Percentiles rank a stretch among this genome's conserved stretches.
phyloP scores from a whole-genome alignment of 176 grass and related monocot species.

The Triticum dicoccoides region DNA sequence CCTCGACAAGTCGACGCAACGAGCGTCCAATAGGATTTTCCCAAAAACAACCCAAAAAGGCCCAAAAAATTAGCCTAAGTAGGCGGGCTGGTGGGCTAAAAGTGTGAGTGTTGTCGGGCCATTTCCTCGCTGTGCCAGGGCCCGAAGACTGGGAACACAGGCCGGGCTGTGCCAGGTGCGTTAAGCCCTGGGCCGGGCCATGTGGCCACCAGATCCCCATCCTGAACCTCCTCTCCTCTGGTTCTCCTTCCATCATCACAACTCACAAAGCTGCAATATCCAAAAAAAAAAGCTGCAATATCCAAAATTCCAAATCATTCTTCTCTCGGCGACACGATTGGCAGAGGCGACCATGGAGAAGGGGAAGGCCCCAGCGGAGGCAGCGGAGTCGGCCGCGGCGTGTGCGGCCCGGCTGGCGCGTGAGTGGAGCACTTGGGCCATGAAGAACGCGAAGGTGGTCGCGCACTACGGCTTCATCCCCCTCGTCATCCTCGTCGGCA shows the following conservation, averaged over 20 bases:
- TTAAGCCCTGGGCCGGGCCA: too few relatives aligned
- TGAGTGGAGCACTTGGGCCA: constrained; percentile 67
- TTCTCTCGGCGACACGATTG: background rate
- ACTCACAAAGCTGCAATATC: background rate
- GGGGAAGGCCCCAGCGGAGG: constrained; percentile 24
- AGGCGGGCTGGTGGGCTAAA: too few relatives aligned
- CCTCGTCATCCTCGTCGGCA: constrained; percentile 56
- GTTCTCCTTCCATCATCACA: background rate
- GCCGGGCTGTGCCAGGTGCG: too few relatives aligned
- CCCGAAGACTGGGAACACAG: too few relatives aligned
- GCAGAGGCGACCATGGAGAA: constrained; percentile 24
- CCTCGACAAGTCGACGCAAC: too few relatives aligned
- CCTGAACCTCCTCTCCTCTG: background rate
- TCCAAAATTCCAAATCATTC: background rate
- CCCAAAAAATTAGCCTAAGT: too few relatives aligned
- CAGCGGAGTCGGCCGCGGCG: constrained; percentile 1
- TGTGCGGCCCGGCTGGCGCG: constrained; percentile 20
- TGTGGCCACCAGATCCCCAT: background rate
- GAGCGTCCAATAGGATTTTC: too few relatives aligned
- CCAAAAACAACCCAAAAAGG: too few relatives aligned
- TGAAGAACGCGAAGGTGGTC: constrained; percentile 73
- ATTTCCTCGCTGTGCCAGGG: too few relatives aligned
- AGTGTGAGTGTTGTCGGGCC: too few relatives aligned
- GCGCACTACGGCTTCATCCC: constrained; percentile 77
- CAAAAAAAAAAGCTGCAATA: background rate